Conservation (phyloP, 371 early-diverging fungal species). For the Mortierella sp. region DNA sequence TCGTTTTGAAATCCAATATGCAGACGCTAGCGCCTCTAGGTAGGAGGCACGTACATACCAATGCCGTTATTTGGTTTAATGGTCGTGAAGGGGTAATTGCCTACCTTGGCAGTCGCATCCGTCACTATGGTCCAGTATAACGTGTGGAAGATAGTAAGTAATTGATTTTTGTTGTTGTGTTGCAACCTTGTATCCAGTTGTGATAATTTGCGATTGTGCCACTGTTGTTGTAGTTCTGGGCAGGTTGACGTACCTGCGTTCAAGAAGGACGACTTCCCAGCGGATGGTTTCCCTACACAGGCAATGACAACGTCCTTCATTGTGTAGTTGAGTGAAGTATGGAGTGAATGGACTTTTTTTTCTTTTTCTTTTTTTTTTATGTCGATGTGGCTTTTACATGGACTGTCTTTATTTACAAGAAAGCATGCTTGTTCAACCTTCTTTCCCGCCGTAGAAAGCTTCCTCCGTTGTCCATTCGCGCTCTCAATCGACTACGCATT, state of each 20-base stretch:
- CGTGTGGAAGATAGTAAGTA: background rate
- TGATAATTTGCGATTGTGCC: background rate
- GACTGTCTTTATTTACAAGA: background rate
- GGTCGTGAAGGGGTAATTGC: slow-evolving; percentile 88
- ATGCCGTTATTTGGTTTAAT: slow-evolving; percentile 84
- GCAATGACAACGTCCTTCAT: slow-evolving; percentile 76
- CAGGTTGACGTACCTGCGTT: slow-evolving; percentile 62
- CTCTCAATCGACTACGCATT: no score
- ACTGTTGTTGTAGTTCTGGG: background rate
- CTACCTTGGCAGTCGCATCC: slow-evolving; percentile 87
- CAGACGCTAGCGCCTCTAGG: no score
- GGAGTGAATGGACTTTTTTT: background rate
- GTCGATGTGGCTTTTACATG: background rate
- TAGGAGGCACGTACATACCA: slow-evolving; percentile 14
- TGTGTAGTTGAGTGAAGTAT: background rate
- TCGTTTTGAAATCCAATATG: background rate
- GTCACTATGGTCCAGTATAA: slow-evolving; percentile 61
- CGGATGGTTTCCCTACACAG: slow-evolving; percentile 86
- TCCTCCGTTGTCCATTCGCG: background rate
- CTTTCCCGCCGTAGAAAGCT: background rate
- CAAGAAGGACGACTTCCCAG: slow-evolving; percentile 78
- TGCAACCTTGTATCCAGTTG: background rate
- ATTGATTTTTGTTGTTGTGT: background rate
- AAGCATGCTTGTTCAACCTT: background rate
- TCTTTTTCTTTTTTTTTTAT: background rate